Conservation (phyloP, 495 filamentous ascomycete species). For the Acidomyces sp. region DNA sequence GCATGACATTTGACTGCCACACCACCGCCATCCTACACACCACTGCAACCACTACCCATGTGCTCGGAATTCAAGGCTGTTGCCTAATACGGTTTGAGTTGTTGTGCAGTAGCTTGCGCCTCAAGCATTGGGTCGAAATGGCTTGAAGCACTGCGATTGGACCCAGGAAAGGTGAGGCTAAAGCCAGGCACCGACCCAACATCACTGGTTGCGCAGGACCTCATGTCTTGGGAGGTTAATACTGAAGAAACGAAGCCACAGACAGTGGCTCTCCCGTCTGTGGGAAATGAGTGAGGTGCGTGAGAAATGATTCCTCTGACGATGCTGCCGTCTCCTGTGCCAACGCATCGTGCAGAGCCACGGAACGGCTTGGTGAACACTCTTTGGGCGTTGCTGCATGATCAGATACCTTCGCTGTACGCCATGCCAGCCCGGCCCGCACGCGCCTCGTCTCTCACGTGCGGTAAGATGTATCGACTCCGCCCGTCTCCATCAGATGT, state of each 20-base stretch:
- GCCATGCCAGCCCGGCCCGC: too few species aligned
- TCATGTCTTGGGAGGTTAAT: slow-evolving; percentile 1
- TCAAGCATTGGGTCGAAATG: slow-evolving; percentile 10
- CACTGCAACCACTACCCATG: background rate
- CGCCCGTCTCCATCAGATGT: too few species aligned
- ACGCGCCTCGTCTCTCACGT: too few species aligned
- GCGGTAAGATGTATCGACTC: too few species aligned
- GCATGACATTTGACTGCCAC: slow-evolving; percentile 4
- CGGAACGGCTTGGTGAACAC: too few species aligned
- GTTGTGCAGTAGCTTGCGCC: slow-evolving; percentile 6
- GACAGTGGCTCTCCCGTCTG: background rate
- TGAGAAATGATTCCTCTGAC: too few species aligned
- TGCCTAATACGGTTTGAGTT: background rate
- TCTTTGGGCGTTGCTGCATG: too few species aligned
- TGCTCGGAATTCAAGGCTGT: background rate
- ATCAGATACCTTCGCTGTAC: too few species aligned
- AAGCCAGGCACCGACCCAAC: slow-evolving; percentile 6
- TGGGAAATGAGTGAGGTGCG: background rate
- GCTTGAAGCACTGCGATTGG: background rate
- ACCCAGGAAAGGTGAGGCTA: slow-evolving; percentile 1
- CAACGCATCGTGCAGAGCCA: too few species aligned
- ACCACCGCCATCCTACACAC: background rate
- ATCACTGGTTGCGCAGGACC: slow-evolving; percentile 5
- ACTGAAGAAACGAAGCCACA: background rate
- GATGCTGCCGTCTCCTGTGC: too few species aligned